Conservation (phyloP, 768 basidiomycete species). For the Russula sp. region DNA sequence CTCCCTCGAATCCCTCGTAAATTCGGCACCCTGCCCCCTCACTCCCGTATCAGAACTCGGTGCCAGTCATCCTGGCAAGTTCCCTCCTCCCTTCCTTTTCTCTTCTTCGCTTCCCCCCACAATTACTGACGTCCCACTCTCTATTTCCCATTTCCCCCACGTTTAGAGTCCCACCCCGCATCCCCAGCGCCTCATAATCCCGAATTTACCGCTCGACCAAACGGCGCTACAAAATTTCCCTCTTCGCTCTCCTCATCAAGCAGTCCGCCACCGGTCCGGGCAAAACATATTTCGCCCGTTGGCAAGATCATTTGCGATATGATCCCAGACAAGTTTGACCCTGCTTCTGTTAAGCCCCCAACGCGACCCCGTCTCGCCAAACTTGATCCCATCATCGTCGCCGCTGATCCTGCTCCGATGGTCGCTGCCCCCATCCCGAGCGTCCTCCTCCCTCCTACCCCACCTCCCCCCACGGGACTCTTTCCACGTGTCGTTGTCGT, state of each 20-base stretch:
- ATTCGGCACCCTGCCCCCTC: conserved; percentile 3
- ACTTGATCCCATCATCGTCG: conserved; percentile 18
- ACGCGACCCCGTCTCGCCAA: conserved; percentile 17
- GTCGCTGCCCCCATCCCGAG: conserved; percentile 25
- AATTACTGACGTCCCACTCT: neutral
- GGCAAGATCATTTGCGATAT: conserved; percentile 54
- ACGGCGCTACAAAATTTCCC: neutral
- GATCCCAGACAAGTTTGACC: conserved; percentile 37
- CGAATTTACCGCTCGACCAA: neutral
- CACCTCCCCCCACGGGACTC: conserved; percentile 25
- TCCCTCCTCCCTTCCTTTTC: neutral
- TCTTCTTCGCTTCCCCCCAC: too few species aligned
- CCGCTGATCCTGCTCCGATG: conserved; percentile 18
- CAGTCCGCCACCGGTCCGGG: conserved; percentile 3
- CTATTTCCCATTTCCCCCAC: neutral
- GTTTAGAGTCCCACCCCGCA: neutral
- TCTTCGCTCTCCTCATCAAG: conserved; percentile 8
- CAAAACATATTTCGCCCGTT: conserved; percentile 28
- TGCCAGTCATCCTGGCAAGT: neutral
- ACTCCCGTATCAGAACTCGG: conserved; percentile 19
- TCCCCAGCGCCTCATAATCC: neutral
- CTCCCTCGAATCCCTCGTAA: conserved; percentile 24
- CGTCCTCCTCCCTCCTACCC: conserved; percentile 20
- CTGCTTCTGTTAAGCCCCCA: conserved; percentile 23
- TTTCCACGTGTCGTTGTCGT: conserved; percentile 60